Evolutionary conservation across 78 protist species (phyloP).

Genomic region (Dictyostelium capitatum): DNA sequence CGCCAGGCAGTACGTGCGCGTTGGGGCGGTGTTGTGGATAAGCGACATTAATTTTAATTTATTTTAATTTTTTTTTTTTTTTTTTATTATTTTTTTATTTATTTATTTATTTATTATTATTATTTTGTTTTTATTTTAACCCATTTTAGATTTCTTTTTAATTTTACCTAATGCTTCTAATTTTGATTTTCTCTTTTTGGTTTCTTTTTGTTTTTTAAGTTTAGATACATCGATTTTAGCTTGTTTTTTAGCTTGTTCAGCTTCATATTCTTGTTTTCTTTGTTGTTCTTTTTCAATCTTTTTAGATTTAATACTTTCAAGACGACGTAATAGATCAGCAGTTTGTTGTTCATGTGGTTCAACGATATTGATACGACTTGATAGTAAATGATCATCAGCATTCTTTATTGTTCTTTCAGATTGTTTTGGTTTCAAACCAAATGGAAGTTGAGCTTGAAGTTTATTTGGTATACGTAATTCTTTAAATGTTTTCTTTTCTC

Average conservation of each 20-base stretch:
- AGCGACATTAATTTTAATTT: no score
- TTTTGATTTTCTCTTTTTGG: slow-evolving; percentile 63
- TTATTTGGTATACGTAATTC: slow-evolving; percentile 39
- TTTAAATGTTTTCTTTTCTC: slow-evolving; percentile 19
- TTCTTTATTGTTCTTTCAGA: not conserved
- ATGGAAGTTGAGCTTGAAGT: slow-evolving; percentile 54
- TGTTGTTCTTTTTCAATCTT: slow-evolving; percentile 61
- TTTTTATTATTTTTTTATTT: slow-evolving; percentile 6
- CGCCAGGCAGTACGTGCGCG: no score
- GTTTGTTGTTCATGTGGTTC: slow-evolving; percentile 61
- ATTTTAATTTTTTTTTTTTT: no score
- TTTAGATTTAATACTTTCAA: slow-evolving; percentile 49
- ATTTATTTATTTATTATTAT: not conserved
- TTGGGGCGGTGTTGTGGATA: no score
- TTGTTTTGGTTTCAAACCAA: slow-evolving; percentile 63
- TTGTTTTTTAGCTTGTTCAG: not conserved
- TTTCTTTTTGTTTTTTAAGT: slow-evolving; percentile 31
- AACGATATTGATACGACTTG: slow-evolving; percentile 33
- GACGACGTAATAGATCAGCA: slow-evolving; percentile 24
- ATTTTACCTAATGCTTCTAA: slow-evolving; percentile 38
- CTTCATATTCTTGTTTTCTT: not conserved
- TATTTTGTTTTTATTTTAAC: not conserved
- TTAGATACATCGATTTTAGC: not conserved
- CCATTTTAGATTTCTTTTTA: slow-evolving; percentile 54
- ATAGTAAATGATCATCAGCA: slow-evolving; percentile 1